phyloP scores from a whole-genome alignment of 192 early-diverging fungal genomes.

The Podila minutissima region DNA sequence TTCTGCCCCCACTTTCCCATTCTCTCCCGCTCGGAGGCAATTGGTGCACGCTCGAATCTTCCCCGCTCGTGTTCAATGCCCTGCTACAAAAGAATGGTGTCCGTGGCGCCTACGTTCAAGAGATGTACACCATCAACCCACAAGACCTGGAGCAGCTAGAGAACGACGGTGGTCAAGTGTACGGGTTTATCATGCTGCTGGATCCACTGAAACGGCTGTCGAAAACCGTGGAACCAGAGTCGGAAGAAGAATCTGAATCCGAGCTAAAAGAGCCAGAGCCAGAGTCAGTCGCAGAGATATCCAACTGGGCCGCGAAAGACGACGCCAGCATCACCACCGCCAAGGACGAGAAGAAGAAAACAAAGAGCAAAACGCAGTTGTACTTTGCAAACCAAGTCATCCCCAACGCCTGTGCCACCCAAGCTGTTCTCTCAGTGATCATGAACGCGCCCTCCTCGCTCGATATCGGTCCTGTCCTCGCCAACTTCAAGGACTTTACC shows the following conservation, averaged over 20 bases:
- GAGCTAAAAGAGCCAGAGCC: no score
- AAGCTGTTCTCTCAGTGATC: conserved; percentile 9
- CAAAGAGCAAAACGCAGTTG: background rate
- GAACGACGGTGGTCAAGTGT: background rate
- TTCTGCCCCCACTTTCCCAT: no score
- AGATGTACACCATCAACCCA: conserved; percentile 9
- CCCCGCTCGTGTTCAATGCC: conserved; percentile 10
- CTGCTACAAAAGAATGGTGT: conserved; percentile 4
- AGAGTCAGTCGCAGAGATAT: no score
- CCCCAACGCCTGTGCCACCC: conserved; percentile 19
- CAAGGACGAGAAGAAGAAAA: no score
- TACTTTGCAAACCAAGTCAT: conserved; percentile 22
- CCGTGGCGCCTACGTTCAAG: conserved; percentile 5
- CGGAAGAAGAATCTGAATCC: background rate
- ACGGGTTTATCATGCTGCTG: conserved; percentile 8
- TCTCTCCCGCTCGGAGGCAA: background rate
- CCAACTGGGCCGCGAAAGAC: no score
- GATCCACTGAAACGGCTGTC: background rate
- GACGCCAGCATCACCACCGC: no score
- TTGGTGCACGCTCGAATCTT: conserved; percentile 17
- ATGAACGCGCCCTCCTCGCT: conserved; percentile 1
- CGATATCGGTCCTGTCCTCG: conserved; percentile 9
- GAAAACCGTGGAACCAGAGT: background rate
- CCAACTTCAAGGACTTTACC: conserved; percentile 9
- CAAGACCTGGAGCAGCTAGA: background rate